Base-by-base conservation (phyloP, 2,329 filamentous ascomycete species). In the Xylariaceae sp. region DNA sequence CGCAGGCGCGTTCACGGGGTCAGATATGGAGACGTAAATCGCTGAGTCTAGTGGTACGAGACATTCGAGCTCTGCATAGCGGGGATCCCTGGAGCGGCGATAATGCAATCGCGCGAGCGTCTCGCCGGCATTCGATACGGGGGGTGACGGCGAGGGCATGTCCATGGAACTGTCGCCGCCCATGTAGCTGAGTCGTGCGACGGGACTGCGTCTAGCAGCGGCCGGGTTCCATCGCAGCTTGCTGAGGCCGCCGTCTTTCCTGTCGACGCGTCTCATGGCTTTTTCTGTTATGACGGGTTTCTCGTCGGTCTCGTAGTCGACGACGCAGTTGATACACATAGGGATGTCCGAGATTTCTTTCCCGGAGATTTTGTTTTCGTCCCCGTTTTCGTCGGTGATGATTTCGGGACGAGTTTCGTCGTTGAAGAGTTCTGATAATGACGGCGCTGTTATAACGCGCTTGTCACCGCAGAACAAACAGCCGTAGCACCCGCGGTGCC, bases 401-500 rank as follows among this genome's bases (percentile, higher is more conserved):
- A 30, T 30, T 30, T 30, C 23, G 23, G 23, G 23, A 4, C 1
- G 4, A 30, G 23, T 30, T 1, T 44, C 17, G n/a, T 64, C 66
- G 1, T 23, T 59, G 57, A 72, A 78, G 62, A 79, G 62, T 6
- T 76, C 72, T 54, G 62, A 60, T 0, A 79, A 61, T 2, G 62
- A 66, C 17, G 75, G 66, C 1, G 74, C 77, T 17, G 66, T 67
- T 18, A 74, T 72, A 2, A 78, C 68, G 10, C 71, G 63, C 60
- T 71, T 74, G 58, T 70, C 76, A 15, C 81, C 79, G 59, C 75
- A 84, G 45, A 84, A 70, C 61, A 85, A 67, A 67, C 81, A 85
- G 13, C 82, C 81, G 68, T 82, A 85, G 68, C 81, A 85, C 0
- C 70, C 74, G 45, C 75, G 74, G 66, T 85, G 82, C 82, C 81